A percentile compares a stretch with the other conserved stretches of the same genome.
These are phyloP conservation scores for Cavenderia fasciculata DNA, from an alignment of 78 protist species.

Conservation along the genomic window DNA sequence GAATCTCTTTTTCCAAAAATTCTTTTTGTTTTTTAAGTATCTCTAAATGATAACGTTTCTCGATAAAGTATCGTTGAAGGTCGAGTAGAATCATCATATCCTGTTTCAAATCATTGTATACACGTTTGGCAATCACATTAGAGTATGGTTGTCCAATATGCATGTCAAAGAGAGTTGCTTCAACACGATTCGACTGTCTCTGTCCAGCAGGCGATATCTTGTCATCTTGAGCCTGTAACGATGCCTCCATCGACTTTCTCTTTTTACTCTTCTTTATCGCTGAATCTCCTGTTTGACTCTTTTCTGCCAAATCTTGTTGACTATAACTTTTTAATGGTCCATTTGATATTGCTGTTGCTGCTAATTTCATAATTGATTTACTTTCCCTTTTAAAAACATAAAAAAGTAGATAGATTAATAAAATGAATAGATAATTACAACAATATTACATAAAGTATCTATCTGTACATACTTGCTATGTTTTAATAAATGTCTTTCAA, in stretches of 20 bases:
- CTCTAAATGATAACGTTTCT: conserved; percentile 69
- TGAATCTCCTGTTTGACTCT: neutral
- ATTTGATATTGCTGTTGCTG: conserved; percentile 12
- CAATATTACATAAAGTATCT: neutral
- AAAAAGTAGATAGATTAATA: neutral
- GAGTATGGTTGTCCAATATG: conserved; percentile 26
- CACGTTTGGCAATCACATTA: conserved; percentile 6
- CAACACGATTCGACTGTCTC: conserved; percentile 42
- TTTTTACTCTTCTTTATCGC: conserved; percentile 17
- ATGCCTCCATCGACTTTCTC: neutral
- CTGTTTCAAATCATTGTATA: conserved; percentile 53
- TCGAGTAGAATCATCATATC: conserved; percentile 51
- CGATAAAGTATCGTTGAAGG: conserved; percentile 49
- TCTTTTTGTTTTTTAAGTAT: conserved; percentile 51
- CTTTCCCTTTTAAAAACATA: neutral
- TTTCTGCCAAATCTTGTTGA: neutral
- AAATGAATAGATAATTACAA: neutral
- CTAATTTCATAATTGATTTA: conserved; percentile 32
- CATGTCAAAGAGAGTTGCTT: conserved; percentile 42
- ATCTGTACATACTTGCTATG: conserved; percentile 45
- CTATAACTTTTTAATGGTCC: conserved; percentile 63
- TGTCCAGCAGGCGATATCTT: neutral
- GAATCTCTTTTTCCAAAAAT: conserved; percentile 35
- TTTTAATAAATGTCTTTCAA: conserved; percentile 53
- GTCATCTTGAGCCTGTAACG: too few relatives aligned